Conservation (phyloP, 129 eudicot species). For the Flaveria linearis region DNA sequence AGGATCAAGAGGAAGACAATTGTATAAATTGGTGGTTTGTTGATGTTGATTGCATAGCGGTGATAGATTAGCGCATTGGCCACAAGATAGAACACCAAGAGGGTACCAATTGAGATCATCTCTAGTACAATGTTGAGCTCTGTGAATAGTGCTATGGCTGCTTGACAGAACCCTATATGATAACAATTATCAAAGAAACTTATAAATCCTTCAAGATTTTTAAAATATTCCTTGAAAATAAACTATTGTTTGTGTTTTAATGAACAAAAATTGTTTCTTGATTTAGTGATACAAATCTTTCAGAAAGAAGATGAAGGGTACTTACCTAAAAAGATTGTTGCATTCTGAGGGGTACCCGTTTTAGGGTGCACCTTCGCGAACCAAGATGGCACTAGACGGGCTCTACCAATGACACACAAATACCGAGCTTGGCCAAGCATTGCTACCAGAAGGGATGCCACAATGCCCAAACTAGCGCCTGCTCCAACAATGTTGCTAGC, state of each 20-base stretch:
- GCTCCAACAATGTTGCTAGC: conserved; percentile 67
- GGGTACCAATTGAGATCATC: conserved; percentile 78
- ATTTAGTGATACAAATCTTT: background rate
- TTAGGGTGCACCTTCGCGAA: conserved; percentile 71
- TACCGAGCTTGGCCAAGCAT: conserved; percentile 85
- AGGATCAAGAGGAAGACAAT: conserved; percentile 54
- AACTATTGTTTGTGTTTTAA: background rate
- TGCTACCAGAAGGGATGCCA: conserved; percentile 70
- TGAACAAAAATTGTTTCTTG: background rate
- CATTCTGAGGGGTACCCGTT: conserved; percentile 72
- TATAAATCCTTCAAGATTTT: conserved; percentile 6
- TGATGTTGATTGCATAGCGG: conserved; percentile 48
- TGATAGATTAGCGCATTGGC: conserved; percentile 73
- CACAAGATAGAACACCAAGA: conserved; percentile 69
- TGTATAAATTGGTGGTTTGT: conserved; percentile 46
- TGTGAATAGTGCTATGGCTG: conserved; percentile 76
- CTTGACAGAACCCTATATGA: conserved; percentile 64
- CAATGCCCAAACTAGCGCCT: conserved; percentile 68
- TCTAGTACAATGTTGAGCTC: conserved; percentile 71
- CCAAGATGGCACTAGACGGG: conserved; percentile 70
- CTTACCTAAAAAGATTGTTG: conserved; percentile 59
- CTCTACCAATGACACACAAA: conserved; percentile 68
- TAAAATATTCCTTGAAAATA: too few species aligned
- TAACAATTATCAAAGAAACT: conserved; percentile 17
- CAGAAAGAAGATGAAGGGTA: background rate